These are phyloP conservation scores for Colletotrichum godetiae DNA, from an alignment of 2,329 filamentous ascomycete species.

Conservation along the genomic window DNA sequence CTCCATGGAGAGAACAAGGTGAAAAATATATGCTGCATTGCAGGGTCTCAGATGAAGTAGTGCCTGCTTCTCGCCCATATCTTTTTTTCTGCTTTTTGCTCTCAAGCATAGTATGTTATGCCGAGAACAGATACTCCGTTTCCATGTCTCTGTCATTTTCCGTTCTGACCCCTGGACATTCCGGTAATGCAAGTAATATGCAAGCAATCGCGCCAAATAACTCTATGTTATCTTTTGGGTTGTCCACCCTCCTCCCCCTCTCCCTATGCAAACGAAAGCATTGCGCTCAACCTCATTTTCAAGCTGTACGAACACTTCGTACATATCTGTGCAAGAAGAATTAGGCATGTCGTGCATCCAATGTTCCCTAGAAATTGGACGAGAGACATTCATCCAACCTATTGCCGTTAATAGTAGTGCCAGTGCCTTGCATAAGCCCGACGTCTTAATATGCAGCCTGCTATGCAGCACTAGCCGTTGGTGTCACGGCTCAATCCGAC, in stretches of 20 bases:
- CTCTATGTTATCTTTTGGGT: background rate
- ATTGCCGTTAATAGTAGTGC: background rate
- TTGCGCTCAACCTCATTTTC: background rate
- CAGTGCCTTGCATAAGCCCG: constrained; percentile 28
- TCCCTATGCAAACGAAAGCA: background rate
- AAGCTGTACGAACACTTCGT: background rate
- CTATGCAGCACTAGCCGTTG: constrained; percentile 6
- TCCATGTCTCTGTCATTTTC: background rate
- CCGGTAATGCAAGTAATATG: constrained; percentile 20
- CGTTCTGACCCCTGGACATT: background rate
- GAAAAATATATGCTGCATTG: background rate
- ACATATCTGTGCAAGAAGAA: background rate
- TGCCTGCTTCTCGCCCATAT: background rate
- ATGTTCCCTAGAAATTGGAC: background rate
- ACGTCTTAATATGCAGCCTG: constrained; percentile 18
- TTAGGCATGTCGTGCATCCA: background rate
- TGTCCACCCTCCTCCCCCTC: background rate
- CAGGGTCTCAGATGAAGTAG: background rate
- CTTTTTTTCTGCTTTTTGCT: background rate
- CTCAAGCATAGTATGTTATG: background rate
- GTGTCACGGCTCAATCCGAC: constrained; percentile 11
- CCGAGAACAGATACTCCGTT: background rate
- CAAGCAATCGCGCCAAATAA: constrained; percentile 10
- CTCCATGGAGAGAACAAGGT: background rate
- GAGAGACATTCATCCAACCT: background rate